Conservation (phyloP, 495 filamentous ascomycete species). For the Aspergillus haitiensis region DNA sequence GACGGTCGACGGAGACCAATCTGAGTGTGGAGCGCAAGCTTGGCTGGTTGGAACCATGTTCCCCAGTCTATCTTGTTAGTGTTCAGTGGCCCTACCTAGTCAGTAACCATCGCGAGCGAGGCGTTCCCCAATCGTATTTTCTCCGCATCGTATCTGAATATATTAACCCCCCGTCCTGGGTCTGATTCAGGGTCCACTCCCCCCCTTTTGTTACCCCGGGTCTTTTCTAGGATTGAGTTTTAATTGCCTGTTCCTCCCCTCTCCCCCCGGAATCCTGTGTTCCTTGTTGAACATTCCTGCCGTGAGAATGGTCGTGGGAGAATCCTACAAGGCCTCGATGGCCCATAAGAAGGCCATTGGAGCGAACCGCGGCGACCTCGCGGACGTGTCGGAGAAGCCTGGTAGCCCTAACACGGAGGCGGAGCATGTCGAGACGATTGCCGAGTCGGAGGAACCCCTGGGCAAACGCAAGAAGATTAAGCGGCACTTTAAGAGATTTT, state of each 20-base stretch:
- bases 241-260: background rate
- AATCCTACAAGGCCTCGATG: slow-evolving; percentile 14
- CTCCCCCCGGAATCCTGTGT: background rate
- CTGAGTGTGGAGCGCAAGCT: background rate
- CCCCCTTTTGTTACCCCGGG: background rate
- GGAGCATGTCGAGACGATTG: slow-evolving; percentile 22
- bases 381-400: background rate
- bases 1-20: slow-evolving; percentile 9
- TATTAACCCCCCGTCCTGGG: slow-evolving; percentile 4
- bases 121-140: background rate
- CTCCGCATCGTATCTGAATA: background rate
- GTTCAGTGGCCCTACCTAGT: background rate
- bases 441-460: background rate
- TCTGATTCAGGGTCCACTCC: slow-evolving; percentile 2
- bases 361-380: slow-evolving; percentile 2
- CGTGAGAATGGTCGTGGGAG: slow-evolving; percentile 16
- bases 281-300: background rate
- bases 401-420: background rate
- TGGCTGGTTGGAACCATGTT: background rate
- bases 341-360: slow-evolving; percentile 9
- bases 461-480: slow-evolving; percentile 10
- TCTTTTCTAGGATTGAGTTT: too few relatives aligned
- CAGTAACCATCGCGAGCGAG: background rate
- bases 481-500: slow-evolving; percentile 41
- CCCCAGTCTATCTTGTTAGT: too few relatives aligned